A percentile compares a stretch with the other conserved stretches of the same genome.
phyloP scores from a whole-genome alignment of 2,329 filamentous ascomycete genomes.

The Pezicula carpinea region DNA sequence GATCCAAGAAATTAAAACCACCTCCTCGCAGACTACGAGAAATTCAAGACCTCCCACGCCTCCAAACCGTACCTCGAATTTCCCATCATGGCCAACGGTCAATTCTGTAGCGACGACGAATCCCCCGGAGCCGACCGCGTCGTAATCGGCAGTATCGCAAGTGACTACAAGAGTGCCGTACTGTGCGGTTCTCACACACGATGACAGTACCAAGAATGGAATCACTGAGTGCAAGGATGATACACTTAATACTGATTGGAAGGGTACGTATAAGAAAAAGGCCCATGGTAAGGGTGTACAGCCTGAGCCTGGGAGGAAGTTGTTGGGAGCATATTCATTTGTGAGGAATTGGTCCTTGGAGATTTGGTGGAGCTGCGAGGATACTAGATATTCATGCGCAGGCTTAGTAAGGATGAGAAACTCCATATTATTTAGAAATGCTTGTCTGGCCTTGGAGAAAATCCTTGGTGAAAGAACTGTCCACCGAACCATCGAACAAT shows the following conservation, averaged over 20 bases:
- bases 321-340: slow-evolving; percentile 18
- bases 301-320: slow-evolving; percentile 9
- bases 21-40: slow-evolving; percentile 23
- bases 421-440: too few relatives aligned
- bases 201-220: slow-evolving; percentile 24
- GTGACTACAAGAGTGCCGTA: slow-evolving; percentile 25
- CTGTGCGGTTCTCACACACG: slow-evolving; percentile 28
- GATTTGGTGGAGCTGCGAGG: too few relatives aligned
- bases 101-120: slow-evolving; percentile 16
- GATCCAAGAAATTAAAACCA: neutral
- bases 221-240: slow-evolving; percentile 27
- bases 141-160: slow-evolving; percentile 26
- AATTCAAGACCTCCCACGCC: slow-evolving; percentile 26
- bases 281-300: slow-evolving; percentile 4
- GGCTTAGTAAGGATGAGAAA: too few relatives aligned
- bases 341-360: neutral
- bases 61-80: slow-evolving; percentile 29
- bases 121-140: slow-evolving; percentile 28
- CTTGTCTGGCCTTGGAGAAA: too few relatives aligned
- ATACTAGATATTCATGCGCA: too few relatives aligned
- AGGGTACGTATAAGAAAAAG: slow-evolving; percentile 12
- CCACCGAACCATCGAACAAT: too few relatives aligned
- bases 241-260: slow-evolving; percentile 11
- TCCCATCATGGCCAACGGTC: slow-evolving; percentile 21
- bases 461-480: too few relatives aligned